Evolutionary conservation across 139 green algal genomes (phyloP), one percentile per base, ranked within the genome.

Genomic region (Deuterostichococcus epilithicus): DNA sequence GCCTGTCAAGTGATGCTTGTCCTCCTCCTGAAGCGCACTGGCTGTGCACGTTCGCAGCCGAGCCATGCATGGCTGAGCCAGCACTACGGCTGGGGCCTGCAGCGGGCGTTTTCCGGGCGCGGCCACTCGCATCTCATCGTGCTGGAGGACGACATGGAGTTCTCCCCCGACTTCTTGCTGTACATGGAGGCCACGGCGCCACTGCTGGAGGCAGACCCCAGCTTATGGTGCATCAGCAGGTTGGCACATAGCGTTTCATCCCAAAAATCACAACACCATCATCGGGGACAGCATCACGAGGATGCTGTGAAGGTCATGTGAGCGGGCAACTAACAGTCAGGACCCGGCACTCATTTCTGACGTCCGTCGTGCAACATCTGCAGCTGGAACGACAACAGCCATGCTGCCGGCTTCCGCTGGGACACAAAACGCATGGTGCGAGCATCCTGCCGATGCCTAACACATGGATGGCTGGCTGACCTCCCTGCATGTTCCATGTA

Each of bases 321-420:
- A n/a, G n/a, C n/a, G n/a, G n/a, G n/a, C n/a, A n/a, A n/a, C n/a
- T n/a, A n/a, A n/a, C n/a, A n/a, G n/a, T n/a, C n/a, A n/a, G n/a
- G n/a, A n/a, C n/a, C n/a, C n/a, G n/a, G n/a, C n/a, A n/a, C n/a
- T n/a, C n/a, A n/a, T n/a, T n/a, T n/a, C n/a, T n/a, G n/a, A n/a
- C n/a, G n/a, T n/a, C n/a, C n/a, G n/a, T n/a, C n/a, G n/a, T n/a
- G n/a, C n/a, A n/a, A n/a, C n/a, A n/a, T 88, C 82, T 28, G 78
- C 78, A 15, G n/a, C n/a, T 91, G 86, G 86, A 91, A 91, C 69
- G 86, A 91, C 78, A 91, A 91, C 70, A 84, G 84, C 33, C 74
- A 80, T 30, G 75, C 20, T 0, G 68, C 47, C 8, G 22, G 23
- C 32, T 80, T 80, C n/a, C 58, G 77, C 30, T 90, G 81, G 75